These are phyloP conservation scores for Hansenula sp. DNA, from an alignment of 1,139 yeast species.

Conservation along the genomic window DNA sequence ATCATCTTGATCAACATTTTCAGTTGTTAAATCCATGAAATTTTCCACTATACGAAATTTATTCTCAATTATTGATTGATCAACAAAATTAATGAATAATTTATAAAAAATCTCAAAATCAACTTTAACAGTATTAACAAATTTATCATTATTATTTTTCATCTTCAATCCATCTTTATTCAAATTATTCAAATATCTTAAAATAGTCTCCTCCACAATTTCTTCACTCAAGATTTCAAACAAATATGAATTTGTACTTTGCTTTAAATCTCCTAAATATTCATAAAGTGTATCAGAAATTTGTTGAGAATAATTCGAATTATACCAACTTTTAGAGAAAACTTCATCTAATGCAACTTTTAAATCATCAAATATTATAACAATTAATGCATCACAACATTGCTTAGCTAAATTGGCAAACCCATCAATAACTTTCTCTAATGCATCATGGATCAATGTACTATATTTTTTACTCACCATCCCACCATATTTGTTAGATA, in stretches of 20 bases:
- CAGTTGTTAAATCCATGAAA: constrained; percentile 63
- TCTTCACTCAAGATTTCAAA: constrained; percentile 51
- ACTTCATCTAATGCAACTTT: constrained; percentile 42
- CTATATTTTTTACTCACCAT: constrained; percentile 67
- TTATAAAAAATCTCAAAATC: constrained; percentile 69
- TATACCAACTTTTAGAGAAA: constrained; percentile 48
- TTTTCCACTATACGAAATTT: constrained; percentile 68
- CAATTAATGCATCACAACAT: constrained; percentile 59
- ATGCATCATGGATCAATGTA: constrained; percentile 47
- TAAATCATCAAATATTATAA: constrained; percentile 71
- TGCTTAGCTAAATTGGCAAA: constrained; percentile 73
- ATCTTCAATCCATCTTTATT: constrained; percentile 33
- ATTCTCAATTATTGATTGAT: constrained; percentile 42
- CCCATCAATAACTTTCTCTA: constrained; percentile 68
- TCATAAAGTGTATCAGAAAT: constrained; percentile 74
- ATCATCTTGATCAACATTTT: constrained; percentile 44
- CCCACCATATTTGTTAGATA: constrained; percentile 59
- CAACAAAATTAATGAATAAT: constrained; percentile 49
- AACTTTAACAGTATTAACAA: constrained; percentile 53
- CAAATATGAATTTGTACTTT: constrained; percentile 43
- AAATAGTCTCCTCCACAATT: constrained; percentile 44
- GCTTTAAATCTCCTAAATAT: constrained; percentile 60
- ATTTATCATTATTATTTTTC: constrained; percentile 35
- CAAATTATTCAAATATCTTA: constrained; percentile 45
- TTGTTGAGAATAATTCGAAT: constrained; percentile 48